Conservation (phyloP, 2,329 filamentous ascomycete species). For the Fulvia fulva region DNA sequence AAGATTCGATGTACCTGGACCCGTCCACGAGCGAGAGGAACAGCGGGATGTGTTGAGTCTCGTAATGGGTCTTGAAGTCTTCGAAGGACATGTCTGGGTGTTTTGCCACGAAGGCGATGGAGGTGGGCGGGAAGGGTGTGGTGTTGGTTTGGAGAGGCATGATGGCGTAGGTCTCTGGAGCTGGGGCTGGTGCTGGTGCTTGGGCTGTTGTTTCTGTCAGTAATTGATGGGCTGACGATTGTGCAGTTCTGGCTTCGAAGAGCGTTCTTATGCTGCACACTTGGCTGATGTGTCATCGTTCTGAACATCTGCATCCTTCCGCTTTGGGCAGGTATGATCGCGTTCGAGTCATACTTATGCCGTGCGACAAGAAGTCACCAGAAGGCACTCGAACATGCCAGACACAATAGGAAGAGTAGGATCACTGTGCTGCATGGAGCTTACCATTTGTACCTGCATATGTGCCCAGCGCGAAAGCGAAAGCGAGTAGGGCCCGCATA, state of each 20-base stretch:
- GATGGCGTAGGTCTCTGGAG: not conserved
- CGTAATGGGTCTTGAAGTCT: not conserved
- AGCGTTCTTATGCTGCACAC: too few relatives aligned
- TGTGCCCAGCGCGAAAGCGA: not conserved
- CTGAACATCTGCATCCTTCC: not conserved
- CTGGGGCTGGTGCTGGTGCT: not conserved
- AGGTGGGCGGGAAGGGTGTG: not conserved
- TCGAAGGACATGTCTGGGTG: not conserved
- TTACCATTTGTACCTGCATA: not conserved
- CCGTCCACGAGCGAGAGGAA: constrained; percentile 1
- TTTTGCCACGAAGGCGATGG: not conserved
- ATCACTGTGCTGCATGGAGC: not conserved
- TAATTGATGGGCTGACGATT: too few relatives aligned
- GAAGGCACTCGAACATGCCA: not conserved
- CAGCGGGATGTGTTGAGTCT: not conserved
- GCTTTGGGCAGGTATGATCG: not conserved
- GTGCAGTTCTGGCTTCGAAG: too few relatives aligned
- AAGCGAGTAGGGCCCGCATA: not conserved
- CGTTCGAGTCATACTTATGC: not conserved
- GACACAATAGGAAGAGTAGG: not conserved
- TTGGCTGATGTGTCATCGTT: too few relatives aligned
- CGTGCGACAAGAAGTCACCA: not conserved
- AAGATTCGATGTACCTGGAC: not conserved
- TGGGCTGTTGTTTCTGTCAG: not conserved
- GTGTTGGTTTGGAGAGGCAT: not conserved